Percentiles rank a stretch among this genome's conserved stretches.
Evolutionary conservation across 1,139 yeast species (phyloP).

Genomic region (Candida neerlandica): DNA sequence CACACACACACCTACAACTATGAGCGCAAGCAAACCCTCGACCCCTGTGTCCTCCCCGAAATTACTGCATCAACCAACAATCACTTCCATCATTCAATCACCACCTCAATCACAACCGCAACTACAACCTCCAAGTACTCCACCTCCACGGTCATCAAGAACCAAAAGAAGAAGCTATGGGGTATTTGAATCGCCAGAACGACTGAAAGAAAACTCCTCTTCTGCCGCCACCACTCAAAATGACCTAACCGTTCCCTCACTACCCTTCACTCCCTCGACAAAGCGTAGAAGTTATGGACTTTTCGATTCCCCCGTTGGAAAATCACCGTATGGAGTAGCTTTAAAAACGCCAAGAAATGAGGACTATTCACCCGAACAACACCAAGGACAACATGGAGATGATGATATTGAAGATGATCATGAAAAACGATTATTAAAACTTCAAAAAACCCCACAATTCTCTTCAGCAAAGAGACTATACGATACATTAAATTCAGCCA

Average conservation of each 20-base stretch:
- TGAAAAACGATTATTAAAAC: constrained; percentile 20
- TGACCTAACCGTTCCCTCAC: constrained; percentile 4
- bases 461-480: constrained; percentile 43
- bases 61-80: constrained; percentile 22
- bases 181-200: constrained; percentile 42
- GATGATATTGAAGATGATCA: no score
- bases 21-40: constrained; percentile 31
- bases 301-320: constrained; percentile 37
- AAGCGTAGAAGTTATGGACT: constrained; percentile 37
- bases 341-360: constrained; percentile 43
- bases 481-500: constrained; percentile 17
- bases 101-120: constrained; percentile 25
- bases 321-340: constrained; percentile 31
- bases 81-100: constrained; percentile 13
- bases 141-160: not conserved
- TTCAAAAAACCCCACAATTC: constrained; percentile 45
- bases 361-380: constrained; percentile 17
- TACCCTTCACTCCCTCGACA: constrained; percentile 45
- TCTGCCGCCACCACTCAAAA: not conserved
- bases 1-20: constrained; percentile 1
- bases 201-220: constrained; percentile 10
- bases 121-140: constrained; percentile 4
- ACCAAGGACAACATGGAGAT: constrained; percentile 17
- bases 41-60: constrained; percentile 35
- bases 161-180: constrained; percentile 1